Conservation (phyloP, 345 rosid species). For the Sonneratia alba region DNA sequence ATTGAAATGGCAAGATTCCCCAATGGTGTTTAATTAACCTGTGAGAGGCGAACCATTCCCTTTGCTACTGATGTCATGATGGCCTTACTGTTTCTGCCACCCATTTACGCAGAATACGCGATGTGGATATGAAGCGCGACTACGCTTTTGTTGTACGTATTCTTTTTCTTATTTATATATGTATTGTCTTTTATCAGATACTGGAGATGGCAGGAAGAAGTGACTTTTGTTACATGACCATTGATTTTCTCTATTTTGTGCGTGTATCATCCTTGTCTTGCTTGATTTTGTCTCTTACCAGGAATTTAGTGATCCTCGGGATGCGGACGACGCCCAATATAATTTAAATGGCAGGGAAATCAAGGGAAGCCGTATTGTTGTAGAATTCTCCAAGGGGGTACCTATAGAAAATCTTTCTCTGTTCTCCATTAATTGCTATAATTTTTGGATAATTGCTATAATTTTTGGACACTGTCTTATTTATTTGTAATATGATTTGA, state of each 20-base stretch:
- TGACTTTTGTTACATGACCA: not conserved
- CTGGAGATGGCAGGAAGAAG: not conserved
- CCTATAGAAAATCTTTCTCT: conserved; percentile 3
- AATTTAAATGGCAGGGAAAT: conserved; percentile 68
- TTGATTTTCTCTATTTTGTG: too few species aligned
- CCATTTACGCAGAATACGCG: conserved; percentile 94
- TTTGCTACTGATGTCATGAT: conserved; percentile 83
- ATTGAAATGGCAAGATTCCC: conserved; percentile 78
- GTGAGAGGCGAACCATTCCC: conserved; percentile 82
- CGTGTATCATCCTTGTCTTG: not conserved
- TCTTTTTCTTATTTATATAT: conserved; percentile 5
- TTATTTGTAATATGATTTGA: not conserved
- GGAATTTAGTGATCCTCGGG: conserved; percentile 93
- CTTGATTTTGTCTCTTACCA: conserved; percentile 23
- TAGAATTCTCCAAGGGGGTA: conserved; percentile 90
- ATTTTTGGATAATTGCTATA: too few species aligned
- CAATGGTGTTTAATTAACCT: conserved; percentile 83
- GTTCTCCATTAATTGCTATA: not conserved
- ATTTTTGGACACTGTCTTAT: not conserved
- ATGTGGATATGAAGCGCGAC: conserved; percentile 99
- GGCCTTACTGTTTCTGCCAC: conserved; percentile 99
- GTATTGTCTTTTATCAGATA: not conserved
- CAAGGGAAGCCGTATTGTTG: conserved; percentile 84
- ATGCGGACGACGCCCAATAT: conserved; percentile 91
- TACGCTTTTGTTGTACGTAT: conserved; percentile 93